Conservation (phyloP, 2,329 filamentous ascomycete species). For the Aspergillus sp. region DNA sequence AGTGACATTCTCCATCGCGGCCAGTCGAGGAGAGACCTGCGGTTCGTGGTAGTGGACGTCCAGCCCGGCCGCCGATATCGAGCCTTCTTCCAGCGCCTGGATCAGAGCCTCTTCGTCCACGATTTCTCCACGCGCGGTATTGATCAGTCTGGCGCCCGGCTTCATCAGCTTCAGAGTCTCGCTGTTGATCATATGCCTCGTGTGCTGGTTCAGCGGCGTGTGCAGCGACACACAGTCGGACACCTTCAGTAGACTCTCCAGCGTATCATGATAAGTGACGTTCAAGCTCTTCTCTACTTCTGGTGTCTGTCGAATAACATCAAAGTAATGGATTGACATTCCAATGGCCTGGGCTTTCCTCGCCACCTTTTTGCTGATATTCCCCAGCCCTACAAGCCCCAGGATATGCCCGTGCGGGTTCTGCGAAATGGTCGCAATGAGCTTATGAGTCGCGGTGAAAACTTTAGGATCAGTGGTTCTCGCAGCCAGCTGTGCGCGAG, state of each 20-base stretch:
- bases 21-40: conserved; percentile 45
- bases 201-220: conserved; percentile 1
- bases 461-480: conserved; percentile 41
- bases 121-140: conserved; percentile 54
- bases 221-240: conserved; percentile 2
- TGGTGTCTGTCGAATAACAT: conserved; percentile 42
- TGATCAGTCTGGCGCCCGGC: conserved; percentile 49
- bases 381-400: conserved; percentile 56
- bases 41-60: conserved; percentile 59
- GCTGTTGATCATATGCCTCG: not conserved
- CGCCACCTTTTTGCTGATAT: conserved; percentile 49
- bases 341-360: conserved; percentile 48
- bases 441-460: conserved; percentile 46
- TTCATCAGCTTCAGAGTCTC: not conserved
- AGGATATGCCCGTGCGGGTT: conserved; percentile 51
- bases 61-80: conserved; percentile 49
- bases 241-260: not conserved
- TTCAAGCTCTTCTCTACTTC: conserved; percentile 36
- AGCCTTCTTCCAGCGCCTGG: conserved; percentile 47
- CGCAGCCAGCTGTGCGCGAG: conserved; percentile 49
- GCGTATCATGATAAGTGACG: conserved; percentile 1
- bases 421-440: conserved; percentile 48
- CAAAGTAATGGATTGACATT: conserved; percentile 56
- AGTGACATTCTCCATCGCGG: conserved; percentile 44
- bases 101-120: conserved; percentile 54